phyloP scores from a whole-genome alignment of 768 basidiomycete genomes.

The Cystofilobasidium capitatum region DNA sequence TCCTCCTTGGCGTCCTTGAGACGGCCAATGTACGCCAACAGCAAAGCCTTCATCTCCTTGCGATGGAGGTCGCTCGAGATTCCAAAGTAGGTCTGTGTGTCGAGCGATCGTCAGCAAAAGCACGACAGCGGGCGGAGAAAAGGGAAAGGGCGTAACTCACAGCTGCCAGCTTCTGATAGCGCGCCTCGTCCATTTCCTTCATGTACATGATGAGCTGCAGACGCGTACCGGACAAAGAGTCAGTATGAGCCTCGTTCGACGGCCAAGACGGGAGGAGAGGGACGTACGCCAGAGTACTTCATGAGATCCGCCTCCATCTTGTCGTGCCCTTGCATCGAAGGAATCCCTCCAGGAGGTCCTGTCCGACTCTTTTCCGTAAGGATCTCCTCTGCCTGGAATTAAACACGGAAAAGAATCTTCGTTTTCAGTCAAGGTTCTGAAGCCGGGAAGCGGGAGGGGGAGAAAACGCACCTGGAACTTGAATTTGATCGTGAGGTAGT shows the following conservation, averaged over 20 bases:
- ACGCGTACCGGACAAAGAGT: no score
- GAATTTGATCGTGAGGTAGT: conserved; percentile 85
- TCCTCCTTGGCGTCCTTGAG: conserved; percentile 63
- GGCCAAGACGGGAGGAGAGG: neutral
- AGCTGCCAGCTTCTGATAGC: conserved; percentile 81
- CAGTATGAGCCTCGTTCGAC: neutral
- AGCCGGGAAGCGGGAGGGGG: no score
- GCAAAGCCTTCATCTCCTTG: conserved; percentile 64
- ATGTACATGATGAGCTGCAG: conserved; percentile 69
- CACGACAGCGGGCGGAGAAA: neutral
- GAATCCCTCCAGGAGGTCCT: conserved; percentile 24
- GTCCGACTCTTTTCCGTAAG: conserved; percentile 45
- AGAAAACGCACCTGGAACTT: conserved; percentile 42
- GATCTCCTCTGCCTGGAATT: conserved; percentile 60
- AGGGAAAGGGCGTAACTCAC: conserved; percentile 45
- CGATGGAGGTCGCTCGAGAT: conserved; percentile 71
- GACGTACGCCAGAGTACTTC: conserved; percentile 58
- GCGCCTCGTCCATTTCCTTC: conserved; percentile 86
- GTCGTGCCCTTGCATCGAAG: conserved; percentile 51
- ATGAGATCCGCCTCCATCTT: conserved; percentile 73
- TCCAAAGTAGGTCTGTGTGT: conserved; percentile 76
- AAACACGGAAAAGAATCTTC: conserved; percentile 27
- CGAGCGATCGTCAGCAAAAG: neutral
- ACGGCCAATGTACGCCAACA: conserved; percentile 51
- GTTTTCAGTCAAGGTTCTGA: neutral